Base-by-base conservation (phyloP, 768 basidiomycete species). In the Mycena latifolia region DNA sequence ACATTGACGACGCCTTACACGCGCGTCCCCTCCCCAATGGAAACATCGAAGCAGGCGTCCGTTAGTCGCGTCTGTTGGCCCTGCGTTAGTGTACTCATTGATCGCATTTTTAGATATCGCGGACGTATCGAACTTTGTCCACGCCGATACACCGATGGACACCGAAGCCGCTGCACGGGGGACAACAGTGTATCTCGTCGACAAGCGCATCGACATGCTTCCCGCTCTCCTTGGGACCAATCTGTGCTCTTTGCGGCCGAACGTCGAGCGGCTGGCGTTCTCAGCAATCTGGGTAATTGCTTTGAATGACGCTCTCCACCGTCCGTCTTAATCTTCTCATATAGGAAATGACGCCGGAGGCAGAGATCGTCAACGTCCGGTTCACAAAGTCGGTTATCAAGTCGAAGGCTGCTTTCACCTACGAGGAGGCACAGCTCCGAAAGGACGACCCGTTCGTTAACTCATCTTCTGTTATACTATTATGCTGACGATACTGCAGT, bases 141-240 rank as follows among this genome's bases (percentile, higher is more conserved):
- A 86, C 57, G 84, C 96, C 2, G 94, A 96, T 72, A 99, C 92
- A 45, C 89, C 96, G 0, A 99, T 99, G 95, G 97, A 99, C 71
- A 90, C 81, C 47, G 97, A 99, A 77, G 97, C 97, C 24, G 94
- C 96, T n/a, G 87, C 95, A 20, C 84, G 97, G 65, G 97, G 97
- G 6, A 98, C 97, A 6, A 99, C 97, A 0, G 97, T 99, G 0
- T 99, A 99, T 76, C 88, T 99, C 2, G 97, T 99, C 7, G 97
- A 99, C 82, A 97, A 96, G 78, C 93, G 97, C 35, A 95, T 99
- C 55, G 98, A 99, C 81, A 99, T 99, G 98, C 83, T 99, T 52
- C 98, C 98, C 0, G 82, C 90, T 4, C 84, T 99, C 11, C 84
- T 99, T 8, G 98, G 98, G 1, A 99, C 97, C 1, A 99, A 99